Conservation (phyloP, 108 stramenopile genomes). For the Aurantiochytrium sp. region DNA sequence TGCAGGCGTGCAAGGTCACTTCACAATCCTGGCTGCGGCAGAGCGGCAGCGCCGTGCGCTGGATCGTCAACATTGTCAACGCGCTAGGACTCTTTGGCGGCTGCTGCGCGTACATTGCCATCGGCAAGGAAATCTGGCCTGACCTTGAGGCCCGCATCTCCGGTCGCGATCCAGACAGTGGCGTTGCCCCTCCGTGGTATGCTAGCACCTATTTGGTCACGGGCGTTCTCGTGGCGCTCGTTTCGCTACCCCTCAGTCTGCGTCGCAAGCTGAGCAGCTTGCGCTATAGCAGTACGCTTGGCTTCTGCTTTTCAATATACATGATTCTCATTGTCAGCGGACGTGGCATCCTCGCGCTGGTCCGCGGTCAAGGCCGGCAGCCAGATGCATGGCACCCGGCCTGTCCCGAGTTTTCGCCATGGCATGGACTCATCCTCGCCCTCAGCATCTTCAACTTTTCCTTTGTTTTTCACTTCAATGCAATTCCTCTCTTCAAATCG, state of each 20-base stretch:
- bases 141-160: not conserved
- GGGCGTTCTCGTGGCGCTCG: not conserved
- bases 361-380: not conserved
- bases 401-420: not conserved
- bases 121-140: constrained; percentile 11
- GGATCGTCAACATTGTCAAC: not conserved
- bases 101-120: constrained; percentile 15
- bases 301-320: not conserved
- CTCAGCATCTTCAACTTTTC: constrained; percentile 8
- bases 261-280: not conserved
- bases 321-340: not conserved
- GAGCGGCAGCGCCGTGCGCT: not conserved
- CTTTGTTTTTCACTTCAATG: constrained; percentile 5
- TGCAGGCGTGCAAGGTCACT: not conserved
- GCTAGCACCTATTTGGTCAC: not conserved
- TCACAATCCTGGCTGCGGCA: not conserved
- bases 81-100: constrained; percentile 1
- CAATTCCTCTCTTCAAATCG: not conserved
- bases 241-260: not conserved
- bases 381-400: not conserved
- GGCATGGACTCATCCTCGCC: not conserved
- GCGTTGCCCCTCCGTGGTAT: not conserved
- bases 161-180: not conserved
- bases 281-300: not conserved
- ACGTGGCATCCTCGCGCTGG: not conserved